Evolutionary conservation across 768 basidiomycete genomes (phyloP).

Genomic region (Boletus vinaceobasis): DNA sequence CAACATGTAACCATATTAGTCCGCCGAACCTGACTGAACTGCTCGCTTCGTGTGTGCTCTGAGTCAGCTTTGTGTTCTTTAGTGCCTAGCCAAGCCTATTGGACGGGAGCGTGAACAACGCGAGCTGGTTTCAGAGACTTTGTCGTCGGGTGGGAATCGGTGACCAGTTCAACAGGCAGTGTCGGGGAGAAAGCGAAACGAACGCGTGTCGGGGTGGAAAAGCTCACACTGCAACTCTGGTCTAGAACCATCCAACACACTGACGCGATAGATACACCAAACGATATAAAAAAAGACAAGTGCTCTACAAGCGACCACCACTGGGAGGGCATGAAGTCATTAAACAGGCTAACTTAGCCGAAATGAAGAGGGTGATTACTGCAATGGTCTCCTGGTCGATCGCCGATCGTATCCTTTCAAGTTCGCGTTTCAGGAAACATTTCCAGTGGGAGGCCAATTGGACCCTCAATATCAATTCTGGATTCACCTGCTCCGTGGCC

Average conservation of each 20-base stretch:
- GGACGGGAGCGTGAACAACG: not conserved
- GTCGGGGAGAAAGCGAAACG: conserved; percentile 11
- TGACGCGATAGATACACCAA: not conserved
- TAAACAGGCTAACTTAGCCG: conserved; percentile 17
- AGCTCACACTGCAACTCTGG: conserved; percentile 5
- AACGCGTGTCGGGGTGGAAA: conserved; percentile 3
- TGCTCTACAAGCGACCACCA: not conserved
- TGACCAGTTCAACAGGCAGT: not conserved
- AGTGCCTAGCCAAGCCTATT: not conserved
- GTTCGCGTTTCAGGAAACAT: not conserved
- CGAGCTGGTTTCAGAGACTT: not conserved
- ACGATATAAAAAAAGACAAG: not conserved
- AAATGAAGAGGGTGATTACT: conserved; percentile 25
- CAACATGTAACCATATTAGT: conserved; percentile 6
- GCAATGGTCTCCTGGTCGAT: conserved; percentile 20
- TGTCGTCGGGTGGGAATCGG: not conserved
- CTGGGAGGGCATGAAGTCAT: conserved; percentile 16
- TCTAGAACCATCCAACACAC: conserved; percentile 11
- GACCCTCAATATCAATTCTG: not conserved
- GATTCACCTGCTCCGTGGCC: conserved; percentile 1
- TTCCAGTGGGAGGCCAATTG: not conserved
- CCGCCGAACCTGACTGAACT: not conserved
- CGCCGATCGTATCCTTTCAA: conserved; percentile 19
- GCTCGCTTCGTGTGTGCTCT: not conserved
- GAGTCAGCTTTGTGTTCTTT: not conserved